Conservation (phyloP, 73 alveolate genomes). For the Paramecium caudatum region DNA sequence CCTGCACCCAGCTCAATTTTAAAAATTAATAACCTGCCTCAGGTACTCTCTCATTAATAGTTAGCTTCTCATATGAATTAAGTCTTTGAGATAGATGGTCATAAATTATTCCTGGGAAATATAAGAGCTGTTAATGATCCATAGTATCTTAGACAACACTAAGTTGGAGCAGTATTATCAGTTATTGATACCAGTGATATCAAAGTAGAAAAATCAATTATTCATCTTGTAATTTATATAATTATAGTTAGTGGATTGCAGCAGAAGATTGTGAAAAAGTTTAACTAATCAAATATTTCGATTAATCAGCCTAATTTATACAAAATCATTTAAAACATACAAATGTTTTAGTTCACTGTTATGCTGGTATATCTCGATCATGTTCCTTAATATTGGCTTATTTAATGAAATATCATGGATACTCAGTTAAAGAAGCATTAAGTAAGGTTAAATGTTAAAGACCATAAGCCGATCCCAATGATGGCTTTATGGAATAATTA, state of each 20-base stretch:
- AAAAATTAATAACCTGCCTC: slow-evolving; percentile 18
- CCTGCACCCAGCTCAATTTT: slow-evolving; percentile 19
- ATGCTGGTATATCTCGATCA: slow-evolving; percentile 78
- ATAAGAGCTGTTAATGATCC: slow-evolving; percentile 47
- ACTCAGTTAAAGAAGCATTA: slow-evolving; percentile 52
- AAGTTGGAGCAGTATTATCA: slow-evolving; percentile 55
- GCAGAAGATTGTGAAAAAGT: slow-evolving; percentile 44
- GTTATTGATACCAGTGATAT: slow-evolving; percentile 55
- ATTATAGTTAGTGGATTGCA: background rate
- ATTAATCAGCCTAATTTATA: slow-evolving; percentile 15
- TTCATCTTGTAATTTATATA: background rate
- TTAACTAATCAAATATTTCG: slow-evolving; percentile 2
- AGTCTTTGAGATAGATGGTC: slow-evolving; percentile 4
- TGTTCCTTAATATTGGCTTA: slow-evolving; percentile 72
- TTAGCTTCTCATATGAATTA: slow-evolving; percentile 32
- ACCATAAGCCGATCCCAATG: slow-evolving; percentile 55
- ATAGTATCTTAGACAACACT: background rate
- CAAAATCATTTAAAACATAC: background rate
- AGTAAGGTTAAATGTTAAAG: background rate
- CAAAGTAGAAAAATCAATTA: background rate
- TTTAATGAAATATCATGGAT: slow-evolving; percentile 50
- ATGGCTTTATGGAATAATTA: slow-evolving; percentile 37
- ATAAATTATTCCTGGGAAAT: background rate
- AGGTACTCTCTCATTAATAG: background rate
- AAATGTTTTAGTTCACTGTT: slow-evolving; percentile 63